Conservation (phyloP, 2,329 filamentous ascomycete species). For the Stagonosporopsis chrysanthemi region DNA sequence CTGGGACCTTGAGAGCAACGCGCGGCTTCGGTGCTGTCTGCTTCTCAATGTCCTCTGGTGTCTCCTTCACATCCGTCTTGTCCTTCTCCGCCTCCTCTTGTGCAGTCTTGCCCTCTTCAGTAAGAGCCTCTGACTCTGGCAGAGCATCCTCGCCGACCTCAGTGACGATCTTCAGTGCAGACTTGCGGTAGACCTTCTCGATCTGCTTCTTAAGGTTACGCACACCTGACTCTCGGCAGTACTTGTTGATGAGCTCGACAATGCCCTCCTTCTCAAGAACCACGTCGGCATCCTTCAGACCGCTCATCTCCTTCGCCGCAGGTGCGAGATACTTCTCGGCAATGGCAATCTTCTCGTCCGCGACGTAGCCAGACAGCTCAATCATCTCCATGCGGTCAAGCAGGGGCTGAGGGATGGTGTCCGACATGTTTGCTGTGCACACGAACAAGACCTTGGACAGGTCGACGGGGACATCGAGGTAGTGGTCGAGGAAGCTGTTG, state of each 20-base stretch:
- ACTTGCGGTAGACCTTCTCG: constrained; percentile 98
- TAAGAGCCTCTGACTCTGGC: constrained; percentile 81
- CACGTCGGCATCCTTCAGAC: constrained; percentile 90
- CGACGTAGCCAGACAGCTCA: constrained; percentile 92
- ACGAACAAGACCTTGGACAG: constrained; percentile 98
- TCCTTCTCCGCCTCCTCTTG: constrained; percentile 75
- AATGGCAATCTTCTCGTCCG: constrained; percentile 99
- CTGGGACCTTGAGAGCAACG: constrained; percentile 81
- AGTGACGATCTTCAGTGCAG: constrained; percentile 94
- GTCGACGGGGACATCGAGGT: constrained; percentile 97
- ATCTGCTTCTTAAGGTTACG: constrained; percentile 99
- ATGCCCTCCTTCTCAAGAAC: constrained; percentile 85
- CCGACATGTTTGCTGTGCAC: constrained; percentile 98
- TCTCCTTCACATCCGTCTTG: constrained; percentile 67
- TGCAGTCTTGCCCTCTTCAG: constrained; percentile 83
- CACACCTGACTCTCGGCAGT: constrained; percentile 96
- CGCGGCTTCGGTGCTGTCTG: constrained; percentile 73
- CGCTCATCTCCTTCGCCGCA: constrained; percentile 91
- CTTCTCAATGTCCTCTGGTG: constrained; percentile 62
- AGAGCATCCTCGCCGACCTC: constrained; percentile 87
- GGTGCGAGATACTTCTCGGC: constrained; percentile 92
- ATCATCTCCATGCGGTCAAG: constrained; percentile 99
- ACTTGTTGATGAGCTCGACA: constrained; percentile 96
- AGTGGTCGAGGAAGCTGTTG: constrained; percentile 95
- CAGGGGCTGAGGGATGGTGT: constrained; percentile 92